A percentile compares a stretch with the other conserved stretches of the same genome.
Evolutionary conservation across 768 basidiomycete genomes (phyloP).

Genomic region (Mycena epipterygia): DNA sequence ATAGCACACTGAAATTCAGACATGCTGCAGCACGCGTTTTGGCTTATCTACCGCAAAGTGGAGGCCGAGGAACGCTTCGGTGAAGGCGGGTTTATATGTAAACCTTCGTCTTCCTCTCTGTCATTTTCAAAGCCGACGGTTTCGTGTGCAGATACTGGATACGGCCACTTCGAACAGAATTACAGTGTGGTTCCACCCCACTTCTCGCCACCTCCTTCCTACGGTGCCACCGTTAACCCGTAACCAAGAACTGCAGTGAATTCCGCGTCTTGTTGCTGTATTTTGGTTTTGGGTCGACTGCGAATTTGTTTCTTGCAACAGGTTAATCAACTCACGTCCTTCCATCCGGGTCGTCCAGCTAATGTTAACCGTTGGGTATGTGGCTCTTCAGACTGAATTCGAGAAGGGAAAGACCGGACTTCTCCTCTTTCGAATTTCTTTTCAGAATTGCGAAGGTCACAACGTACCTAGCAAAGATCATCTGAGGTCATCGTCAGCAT

Average conservation of each 20-base stretch:
- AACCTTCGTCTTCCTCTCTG: conserved; percentile 34
- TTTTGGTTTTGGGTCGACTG: background rate
- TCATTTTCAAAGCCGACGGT: background rate
- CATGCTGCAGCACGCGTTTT: conserved; percentile 66
- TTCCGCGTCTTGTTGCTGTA: background rate
- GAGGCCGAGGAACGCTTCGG: conserved; percentile 71
- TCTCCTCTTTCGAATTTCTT: no score
- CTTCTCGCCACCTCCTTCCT: conserved; percentile 23
- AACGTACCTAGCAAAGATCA: no score
- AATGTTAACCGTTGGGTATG: no score
- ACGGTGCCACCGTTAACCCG: conserved; percentile 29
- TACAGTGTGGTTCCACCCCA: conserved; percentile 3
- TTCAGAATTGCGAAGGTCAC: no score
- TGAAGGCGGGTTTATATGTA: conserved; percentile 66
- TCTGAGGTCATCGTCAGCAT: no score
- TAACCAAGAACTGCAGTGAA: no score
- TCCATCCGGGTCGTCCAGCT: no score
- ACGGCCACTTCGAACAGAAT: conserved; percentile 29
- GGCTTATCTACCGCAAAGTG: conserved; percentile 74
- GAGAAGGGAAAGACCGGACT: no score
- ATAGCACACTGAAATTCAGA: background rate
- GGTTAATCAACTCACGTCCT: no score
- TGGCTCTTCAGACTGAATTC: no score
- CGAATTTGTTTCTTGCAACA: no score
- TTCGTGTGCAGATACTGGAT: conserved; percentile 20